Conservation (phyloP, 2,329 filamentous ascomycete species). For the Ceratocystis cubensis region DNA sequence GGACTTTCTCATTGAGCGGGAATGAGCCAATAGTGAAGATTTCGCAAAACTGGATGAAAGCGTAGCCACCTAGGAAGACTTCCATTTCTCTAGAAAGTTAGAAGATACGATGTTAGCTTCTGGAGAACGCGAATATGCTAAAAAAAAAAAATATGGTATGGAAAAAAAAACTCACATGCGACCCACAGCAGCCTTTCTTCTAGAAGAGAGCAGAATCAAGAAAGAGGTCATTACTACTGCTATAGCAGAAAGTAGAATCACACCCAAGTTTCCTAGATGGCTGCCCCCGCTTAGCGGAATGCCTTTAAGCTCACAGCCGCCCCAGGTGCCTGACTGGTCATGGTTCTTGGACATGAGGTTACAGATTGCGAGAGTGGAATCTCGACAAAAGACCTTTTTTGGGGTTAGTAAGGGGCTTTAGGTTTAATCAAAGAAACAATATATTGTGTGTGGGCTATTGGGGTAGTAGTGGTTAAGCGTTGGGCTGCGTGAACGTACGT, state of each 20-base stretch:
- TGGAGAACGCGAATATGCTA: conserved; percentile 17
- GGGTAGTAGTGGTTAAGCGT: neutral
- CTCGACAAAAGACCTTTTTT: conserved; percentile 63
- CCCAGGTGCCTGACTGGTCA: conserved; percentile 48
- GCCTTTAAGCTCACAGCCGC: conserved; percentile 62
- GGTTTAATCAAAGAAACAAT: too few species aligned
- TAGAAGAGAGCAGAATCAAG: conserved; percentile 68
- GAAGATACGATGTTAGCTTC: neutral
- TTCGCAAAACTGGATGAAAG: conserved; percentile 83
- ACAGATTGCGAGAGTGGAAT: conserved; percentile 71
- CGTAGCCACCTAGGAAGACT: conserved; percentile 75
- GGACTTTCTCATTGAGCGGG: conserved; percentile 56
- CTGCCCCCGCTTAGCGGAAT: conserved; percentile 55
- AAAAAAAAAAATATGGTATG: neutral
- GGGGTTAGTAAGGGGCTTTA: conserved; percentile 16
- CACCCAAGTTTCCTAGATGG: conserved; percentile 77
- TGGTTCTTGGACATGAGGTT: conserved; percentile 57
- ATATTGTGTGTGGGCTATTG: too few species aligned
- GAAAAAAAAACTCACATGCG: conserved; percentile 50
- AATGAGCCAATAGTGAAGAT: conserved; percentile 93
- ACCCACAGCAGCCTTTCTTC: conserved; percentile 86
- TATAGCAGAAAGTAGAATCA: conserved; percentile 68
- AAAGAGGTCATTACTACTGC: conserved; percentile 57
- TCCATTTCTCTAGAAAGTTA: conserved; percentile 69
- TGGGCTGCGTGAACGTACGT: conserved; percentile 31